Evolutionary conservation across 2,329 filamentous ascomycete species (phyloP).

Genomic region (Verticillium alfalfae): DNA sequence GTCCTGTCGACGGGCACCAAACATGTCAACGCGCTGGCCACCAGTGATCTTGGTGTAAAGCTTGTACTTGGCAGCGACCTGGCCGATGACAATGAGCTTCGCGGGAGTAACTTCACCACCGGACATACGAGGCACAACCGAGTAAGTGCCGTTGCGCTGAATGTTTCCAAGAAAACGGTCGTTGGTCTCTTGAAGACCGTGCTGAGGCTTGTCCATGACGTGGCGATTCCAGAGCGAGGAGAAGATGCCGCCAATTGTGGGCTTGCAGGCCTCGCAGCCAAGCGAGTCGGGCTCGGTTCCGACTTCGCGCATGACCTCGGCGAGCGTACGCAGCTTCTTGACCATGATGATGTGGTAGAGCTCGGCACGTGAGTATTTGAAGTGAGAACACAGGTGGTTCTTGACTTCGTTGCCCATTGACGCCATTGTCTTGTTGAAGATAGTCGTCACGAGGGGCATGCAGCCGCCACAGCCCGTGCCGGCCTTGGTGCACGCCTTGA

Average conservation of each 20-base stretch:
- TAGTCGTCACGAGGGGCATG: conserved; percentile 80
- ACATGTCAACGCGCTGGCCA: conserved; percentile 88
- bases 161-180: conserved; percentile 86
- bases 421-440: conserved; percentile 85
- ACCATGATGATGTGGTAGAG: conserved; percentile 87
- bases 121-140: conserved; percentile 76
- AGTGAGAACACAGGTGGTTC: conserved; percentile 81
- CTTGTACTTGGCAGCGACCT: conserved; percentile 76
- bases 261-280: conserved; percentile 85
- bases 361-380: conserved; percentile 76
- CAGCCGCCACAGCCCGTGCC: conserved; percentile 89
- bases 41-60: conserved; percentile 92
- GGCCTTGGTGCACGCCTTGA: conserved; percentile 88
- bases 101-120: conserved; percentile 86
- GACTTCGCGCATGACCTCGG: conserved; percentile 71
- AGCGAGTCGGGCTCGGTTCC: conserved; percentile 67
- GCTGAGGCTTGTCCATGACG: conserved; percentile 63
- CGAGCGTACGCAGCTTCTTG: conserved; percentile 67
- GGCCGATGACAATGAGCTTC: conserved; percentile 76
- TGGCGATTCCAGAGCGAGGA: conserved; percentile 79
- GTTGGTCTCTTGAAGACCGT: conserved; percentile 85
- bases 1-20: conserved; percentile 84
- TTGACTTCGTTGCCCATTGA: conserved; percentile 82
- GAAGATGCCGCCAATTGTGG: conserved; percentile 73
- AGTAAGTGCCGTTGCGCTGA: conserved; percentile 86